phyloP scores from a whole-genome alignment of 208 protist species.

The Wallacemonas sp. region DNA sequence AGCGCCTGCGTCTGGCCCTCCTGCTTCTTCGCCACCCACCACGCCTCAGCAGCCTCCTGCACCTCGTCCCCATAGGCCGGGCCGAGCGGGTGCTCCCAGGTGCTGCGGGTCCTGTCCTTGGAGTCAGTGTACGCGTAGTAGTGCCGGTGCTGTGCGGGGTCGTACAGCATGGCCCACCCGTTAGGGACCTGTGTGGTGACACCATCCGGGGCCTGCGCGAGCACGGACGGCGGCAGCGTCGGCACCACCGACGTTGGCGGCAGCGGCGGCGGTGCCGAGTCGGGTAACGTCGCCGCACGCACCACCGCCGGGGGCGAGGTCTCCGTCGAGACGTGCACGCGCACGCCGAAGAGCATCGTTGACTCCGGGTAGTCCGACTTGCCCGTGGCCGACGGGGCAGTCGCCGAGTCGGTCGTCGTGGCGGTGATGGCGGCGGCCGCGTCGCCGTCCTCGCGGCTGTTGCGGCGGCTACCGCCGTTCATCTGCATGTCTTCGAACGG shows the following conservation, averaged over 20 bases:
- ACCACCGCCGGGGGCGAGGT: conserved; percentile 17
- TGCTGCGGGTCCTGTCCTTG: conserved; percentile 31
- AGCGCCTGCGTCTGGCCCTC: conserved; percentile 34
- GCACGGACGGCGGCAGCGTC: conserved; percentile 9
- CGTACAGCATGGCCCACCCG: conserved; percentile 64
- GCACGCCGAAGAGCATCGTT: conserved; percentile 7
- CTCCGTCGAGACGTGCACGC: background rate
- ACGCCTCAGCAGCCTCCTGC: conserved; percentile 37
- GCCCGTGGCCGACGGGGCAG: background rate
- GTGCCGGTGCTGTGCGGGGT: conserved; percentile 45
- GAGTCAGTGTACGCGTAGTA: conserved; percentile 65
- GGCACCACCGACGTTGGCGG: conserved; percentile 1
- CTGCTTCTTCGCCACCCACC: conserved; percentile 27
- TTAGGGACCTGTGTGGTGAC: conserved; percentile 46
- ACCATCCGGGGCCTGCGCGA: background rate
- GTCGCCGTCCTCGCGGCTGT: background rate
- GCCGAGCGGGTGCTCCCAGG: conserved; percentile 73
- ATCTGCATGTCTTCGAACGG: conserved; percentile 29
- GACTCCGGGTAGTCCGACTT: conserved; percentile 7
- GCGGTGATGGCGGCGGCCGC: background rate
- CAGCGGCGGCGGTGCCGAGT: conserved; percentile 11
- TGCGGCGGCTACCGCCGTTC: conserved; percentile 6
- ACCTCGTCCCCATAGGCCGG: conserved; percentile 42
- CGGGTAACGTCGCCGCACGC: conserved; percentile 1
- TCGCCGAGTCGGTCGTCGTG: background rate